These are phyloP conservation scores for Microthlaspi erraticum DNA, from an alignment of 345 rosid genomes.

Conservation along the genomic window DNA sequence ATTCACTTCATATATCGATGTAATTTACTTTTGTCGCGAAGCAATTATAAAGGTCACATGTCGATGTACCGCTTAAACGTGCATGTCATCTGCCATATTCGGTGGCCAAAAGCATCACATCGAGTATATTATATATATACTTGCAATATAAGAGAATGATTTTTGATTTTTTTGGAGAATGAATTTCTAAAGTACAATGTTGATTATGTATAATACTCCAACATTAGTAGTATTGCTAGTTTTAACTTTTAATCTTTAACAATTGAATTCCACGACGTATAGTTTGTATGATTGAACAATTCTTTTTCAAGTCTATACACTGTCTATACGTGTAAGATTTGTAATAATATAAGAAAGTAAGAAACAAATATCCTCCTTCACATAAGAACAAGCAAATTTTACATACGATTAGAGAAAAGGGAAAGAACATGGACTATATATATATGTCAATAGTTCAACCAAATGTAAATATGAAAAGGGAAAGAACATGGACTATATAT, in stretches of 20 bases:
- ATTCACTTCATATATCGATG: not conserved
- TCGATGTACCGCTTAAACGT: constrained; percentile 35
- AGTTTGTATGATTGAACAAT: too few relatives aligned
- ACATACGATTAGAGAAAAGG: not conserved
- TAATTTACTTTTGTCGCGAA: constrained; percentile 34
- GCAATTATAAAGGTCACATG: constrained; percentile 45
- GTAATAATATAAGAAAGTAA: not conserved
- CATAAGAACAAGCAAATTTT: not conserved
- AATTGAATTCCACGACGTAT: not conserved
- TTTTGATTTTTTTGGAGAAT: too few relatives aligned
- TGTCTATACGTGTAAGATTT: not conserved
- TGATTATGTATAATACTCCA: not conserved
- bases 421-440: not conserved
- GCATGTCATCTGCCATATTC: constrained; percentile 36
- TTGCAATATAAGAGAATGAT: not conserved
- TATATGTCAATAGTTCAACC: not conserved
- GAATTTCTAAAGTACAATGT: not conserved
- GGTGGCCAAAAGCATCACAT: constrained; percentile 39
- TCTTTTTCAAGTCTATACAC: not conserved
- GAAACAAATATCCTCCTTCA: not conserved
- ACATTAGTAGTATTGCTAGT: not conserved
- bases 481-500: not conserved
- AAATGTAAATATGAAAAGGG: not conserved
- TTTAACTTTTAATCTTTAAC: not conserved
- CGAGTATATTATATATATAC: constrained; percentile 2